Percentiles rank a stretch among this genome's conserved stretches.
These are phyloP conservation scores for Fusarium veterinarium DNA, from an alignment of 2,329 filamentous ascomycete species.

Conservation along the genomic window DNA sequence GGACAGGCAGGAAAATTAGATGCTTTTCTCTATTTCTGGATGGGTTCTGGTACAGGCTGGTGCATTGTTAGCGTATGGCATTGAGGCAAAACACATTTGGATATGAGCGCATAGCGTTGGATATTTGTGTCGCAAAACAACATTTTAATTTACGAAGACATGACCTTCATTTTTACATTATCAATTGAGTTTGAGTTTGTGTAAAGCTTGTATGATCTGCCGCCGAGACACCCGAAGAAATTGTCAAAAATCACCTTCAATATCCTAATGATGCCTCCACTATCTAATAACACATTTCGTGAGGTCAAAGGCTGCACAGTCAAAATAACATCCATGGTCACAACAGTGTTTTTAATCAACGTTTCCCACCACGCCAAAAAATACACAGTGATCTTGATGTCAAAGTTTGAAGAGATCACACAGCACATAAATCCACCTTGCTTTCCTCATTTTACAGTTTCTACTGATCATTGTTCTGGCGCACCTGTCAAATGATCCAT, in stretches of 20 bases:
- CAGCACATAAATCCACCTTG: neutral
- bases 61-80: conserved; percentile 1
- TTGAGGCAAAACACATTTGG: conserved; percentile 8
- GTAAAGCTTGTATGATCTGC: neutral
- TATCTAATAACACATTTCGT: neutral
- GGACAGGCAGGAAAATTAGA: conserved; percentile 13
- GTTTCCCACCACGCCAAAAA: neutral
- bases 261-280: neutral
- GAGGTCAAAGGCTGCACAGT: neutral
- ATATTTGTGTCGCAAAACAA: neutral
- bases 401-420: neutral
- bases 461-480: neutral
- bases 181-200: neutral
- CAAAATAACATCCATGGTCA: neutral
- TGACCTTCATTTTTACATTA: neutral
- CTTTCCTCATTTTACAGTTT: neutral
- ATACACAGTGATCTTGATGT: neutral
- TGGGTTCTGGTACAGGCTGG: neutral
- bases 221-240: neutral
- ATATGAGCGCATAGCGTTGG: conserved; percentile 25
- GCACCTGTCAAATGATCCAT: neutral
- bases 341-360: neutral
- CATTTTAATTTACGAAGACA: conserved; percentile 25
- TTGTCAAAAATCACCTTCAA: too few species aligned
- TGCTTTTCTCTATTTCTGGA: neutral